phyloP scores from a whole-genome alignment of 352 stramenopile genomes.

The Phytophthora lateralis region DNA sequence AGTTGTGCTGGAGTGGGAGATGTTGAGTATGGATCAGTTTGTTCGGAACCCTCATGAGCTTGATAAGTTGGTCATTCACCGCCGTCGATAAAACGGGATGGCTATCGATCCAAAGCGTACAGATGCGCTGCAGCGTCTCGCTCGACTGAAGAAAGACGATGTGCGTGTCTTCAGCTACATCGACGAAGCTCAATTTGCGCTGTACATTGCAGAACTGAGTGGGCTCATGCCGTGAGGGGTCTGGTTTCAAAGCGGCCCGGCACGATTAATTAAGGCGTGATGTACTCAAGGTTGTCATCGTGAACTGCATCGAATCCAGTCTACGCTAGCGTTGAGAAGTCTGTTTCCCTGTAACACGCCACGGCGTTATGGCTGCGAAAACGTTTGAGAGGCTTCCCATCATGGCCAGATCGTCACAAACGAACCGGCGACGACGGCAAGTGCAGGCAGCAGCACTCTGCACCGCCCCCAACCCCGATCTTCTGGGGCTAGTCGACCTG shows the following conservation, averaged over 20 bases:
- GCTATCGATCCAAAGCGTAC: conserved; percentile 16
- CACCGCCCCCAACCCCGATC: conserved; percentile 9
- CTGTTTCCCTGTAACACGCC: too few relatives aligned
- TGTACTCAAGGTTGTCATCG: too few relatives aligned
- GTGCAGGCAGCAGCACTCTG: conserved; percentile 7
- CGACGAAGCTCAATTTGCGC: conserved; percentile 44
- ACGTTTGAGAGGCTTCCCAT: neutral
- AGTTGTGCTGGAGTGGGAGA: conserved; percentile 29
- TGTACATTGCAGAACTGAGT: conserved; percentile 46
- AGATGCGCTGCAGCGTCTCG: conserved; percentile 19
- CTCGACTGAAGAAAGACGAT: conserved; percentile 15
- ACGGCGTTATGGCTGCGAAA: neutral
- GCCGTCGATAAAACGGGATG: conserved; percentile 10
- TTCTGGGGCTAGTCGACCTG: conserved; percentile 17
- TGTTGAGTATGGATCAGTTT: too few relatives aligned
- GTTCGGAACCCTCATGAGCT: too few relatives aligned
- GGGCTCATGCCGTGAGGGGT: conserved; percentile 32
- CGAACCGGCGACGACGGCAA: too few relatives aligned
- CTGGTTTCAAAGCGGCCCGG: conserved; percentile 29
- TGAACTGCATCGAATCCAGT: too few relatives aligned
- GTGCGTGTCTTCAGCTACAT: conserved; percentile 25
- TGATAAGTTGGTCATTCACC: conserved; percentile 32
- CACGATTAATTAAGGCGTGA: too few relatives aligned
- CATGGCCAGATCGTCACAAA: too few relatives aligned
- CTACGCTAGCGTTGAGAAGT: too few relatives aligned